Conservation (phyloP, 208 protist species). For the Borovskyia barvae region DNA sequence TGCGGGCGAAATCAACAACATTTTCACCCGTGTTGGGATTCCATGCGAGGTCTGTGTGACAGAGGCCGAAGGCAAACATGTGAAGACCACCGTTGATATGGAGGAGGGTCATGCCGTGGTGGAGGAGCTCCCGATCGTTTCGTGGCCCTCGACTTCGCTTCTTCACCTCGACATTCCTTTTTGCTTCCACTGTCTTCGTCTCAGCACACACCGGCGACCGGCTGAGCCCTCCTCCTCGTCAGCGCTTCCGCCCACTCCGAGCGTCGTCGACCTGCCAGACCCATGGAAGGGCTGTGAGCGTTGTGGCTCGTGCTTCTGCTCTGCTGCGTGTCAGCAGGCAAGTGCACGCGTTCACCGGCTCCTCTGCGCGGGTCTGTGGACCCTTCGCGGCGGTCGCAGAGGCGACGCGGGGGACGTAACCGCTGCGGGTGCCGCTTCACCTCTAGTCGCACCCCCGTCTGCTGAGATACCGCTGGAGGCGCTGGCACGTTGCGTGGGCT, state of each 20-base stretch:
- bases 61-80: constrained; percentile 57
- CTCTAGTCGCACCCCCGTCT: neutral
- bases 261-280: neutral
- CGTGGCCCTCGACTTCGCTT: constrained; percentile 53
- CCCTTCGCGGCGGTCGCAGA: constrained; percentile 19
- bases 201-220: constrained; percentile 6
- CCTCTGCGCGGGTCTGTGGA: constrained; percentile 40
- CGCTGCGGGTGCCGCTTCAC: neutral
- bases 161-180: constrained; percentile 40
- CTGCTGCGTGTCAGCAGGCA: constrained; percentile 32
- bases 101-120: constrained; percentile 41
- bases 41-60: constrained; percentile 48
- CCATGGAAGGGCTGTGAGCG: constrained; percentile 32
- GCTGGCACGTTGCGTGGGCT: constrained; percentile 63
- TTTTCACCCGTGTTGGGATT: constrained; percentile 58
- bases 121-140: constrained; percentile 74
- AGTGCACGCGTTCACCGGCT: constrained; percentile 38
- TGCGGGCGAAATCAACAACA: constrained; percentile 44
- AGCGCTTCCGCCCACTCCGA: neutral
- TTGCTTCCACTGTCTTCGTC: constrained; percentile 74
- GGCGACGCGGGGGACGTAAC: neutral
- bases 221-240: neutral
- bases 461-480: constrained; percentile 57
- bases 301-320: constrained; percentile 69
- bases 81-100: constrained; percentile 46